phyloP scores from a whole-genome alignment of 805 yeast genomes.

The Huiozyma naganishii region DNA sequence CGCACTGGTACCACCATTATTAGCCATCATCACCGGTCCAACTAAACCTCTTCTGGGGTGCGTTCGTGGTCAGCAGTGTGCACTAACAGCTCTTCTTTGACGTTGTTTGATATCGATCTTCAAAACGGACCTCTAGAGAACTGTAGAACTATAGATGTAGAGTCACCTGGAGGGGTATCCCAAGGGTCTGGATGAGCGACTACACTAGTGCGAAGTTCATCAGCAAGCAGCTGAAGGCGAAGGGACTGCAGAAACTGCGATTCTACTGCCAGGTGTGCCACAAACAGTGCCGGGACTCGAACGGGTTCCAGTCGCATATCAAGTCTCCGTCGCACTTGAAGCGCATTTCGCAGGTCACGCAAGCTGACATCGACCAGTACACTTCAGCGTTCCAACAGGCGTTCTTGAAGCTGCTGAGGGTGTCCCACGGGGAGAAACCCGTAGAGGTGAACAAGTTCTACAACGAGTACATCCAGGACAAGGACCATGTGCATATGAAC shows the following conservation, averaged over 20 bases:
- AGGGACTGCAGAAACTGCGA: conserved; percentile 75
- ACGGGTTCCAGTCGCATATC: conserved; percentile 89
- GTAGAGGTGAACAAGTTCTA: conserved; percentile 78
- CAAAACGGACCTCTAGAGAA: too few species aligned
- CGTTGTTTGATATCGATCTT: too few species aligned
- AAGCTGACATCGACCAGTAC: conserved; percentile 44
- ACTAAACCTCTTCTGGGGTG: too few species aligned
- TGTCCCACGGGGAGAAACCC: conserved; percentile 71
- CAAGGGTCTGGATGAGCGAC: conserved; percentile 31
- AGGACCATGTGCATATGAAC: conserved; percentile 81
- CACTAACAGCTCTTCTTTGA: too few species aligned
- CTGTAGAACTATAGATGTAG: too few species aligned
- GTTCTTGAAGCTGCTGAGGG: conserved; percentile 50
- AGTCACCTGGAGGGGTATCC: too few species aligned
- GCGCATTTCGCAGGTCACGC: conserved; percentile 39
- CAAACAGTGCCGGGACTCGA: conserved; percentile 92
- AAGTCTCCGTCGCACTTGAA: conserved; percentile 67
- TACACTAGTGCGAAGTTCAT: conserved; percentile 59
- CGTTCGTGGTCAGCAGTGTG: too few species aligned
- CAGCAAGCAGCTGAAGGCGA: conserved; percentile 66
- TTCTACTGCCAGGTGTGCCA: conserved; percentile 88
- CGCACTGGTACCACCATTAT: too few species aligned
- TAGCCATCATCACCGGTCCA: too few species aligned
- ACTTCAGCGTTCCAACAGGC: conserved; percentile 50
- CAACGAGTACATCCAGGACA: conserved; percentile 77